Conservation (phyloP, 1,139 yeast genomes). For the Suzukiozyma palmioleophila region DNA sequence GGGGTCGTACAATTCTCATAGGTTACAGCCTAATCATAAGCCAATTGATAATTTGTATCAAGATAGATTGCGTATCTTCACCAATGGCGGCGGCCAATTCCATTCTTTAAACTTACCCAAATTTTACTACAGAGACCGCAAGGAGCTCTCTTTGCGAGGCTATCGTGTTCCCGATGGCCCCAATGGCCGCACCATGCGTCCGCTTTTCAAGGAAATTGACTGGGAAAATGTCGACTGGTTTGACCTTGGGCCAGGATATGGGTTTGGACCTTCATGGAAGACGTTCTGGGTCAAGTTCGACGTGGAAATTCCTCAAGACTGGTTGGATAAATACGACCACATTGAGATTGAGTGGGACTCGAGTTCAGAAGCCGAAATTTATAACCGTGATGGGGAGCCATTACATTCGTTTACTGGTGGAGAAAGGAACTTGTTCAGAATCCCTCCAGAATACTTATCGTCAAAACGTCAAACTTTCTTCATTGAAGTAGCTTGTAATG, state of each 20-base stretch:
- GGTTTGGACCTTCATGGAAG: constrained; percentile 96
- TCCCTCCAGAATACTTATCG: constrained; percentile 53
- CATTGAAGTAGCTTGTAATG: constrained; percentile 89
- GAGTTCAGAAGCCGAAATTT: constrained; percentile 79
- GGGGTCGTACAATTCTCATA: constrained; percentile 1
- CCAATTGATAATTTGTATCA: constrained; percentile 79
- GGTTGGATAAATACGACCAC: constrained; percentile 43
- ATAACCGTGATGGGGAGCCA: constrained; percentile 61
- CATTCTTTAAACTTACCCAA: constrained; percentile 70
- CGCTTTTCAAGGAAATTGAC: constrained; percentile 65
- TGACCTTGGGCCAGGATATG: constrained; percentile 61
- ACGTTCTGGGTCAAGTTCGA: constrained; percentile 87
- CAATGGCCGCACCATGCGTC: constrained; percentile 54
- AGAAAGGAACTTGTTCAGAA: constrained; percentile 68
- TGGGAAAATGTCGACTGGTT: constrained; percentile 45
- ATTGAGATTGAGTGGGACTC: constrained; percentile 83
- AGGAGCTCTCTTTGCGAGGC: constrained; percentile 47
- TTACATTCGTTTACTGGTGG: constrained; percentile 86
- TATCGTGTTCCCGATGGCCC: constrained; percentile 60
- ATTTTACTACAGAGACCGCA: constrained; percentile 63
- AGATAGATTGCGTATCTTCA: constrained; percentile 76
- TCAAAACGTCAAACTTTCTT: constrained; percentile 49
- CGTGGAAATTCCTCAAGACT: constrained; percentile 56
- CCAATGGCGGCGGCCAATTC: constrained; percentile 69
- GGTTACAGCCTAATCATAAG: constrained; percentile 66